A percentile compares a stretch with the other conserved stretches of the same genome.
Conservation (phyloP, 768 basidiomycete species). For the Tremella mesenterica region DNA sequence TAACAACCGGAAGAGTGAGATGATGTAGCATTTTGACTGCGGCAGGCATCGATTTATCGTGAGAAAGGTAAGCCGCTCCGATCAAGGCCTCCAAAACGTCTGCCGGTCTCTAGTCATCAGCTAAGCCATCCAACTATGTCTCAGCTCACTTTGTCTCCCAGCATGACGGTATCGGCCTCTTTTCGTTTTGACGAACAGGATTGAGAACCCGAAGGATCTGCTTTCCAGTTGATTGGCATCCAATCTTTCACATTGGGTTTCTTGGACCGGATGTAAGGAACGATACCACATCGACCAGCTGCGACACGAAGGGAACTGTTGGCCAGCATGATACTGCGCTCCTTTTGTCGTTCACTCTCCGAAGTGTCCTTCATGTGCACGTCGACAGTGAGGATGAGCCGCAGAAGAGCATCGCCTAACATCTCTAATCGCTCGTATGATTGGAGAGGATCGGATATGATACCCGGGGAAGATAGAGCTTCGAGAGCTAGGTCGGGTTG, state of each 20-base stretch:
- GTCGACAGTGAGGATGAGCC: conserved; percentile 17
- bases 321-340: conserved; percentile 15
- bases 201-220: too few species aligned
- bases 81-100: conserved; percentile 33
- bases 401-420: conserved; percentile 31
- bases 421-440: conserved; percentile 32
- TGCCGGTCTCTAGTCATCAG: conserved; percentile 19
- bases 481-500: conserved; percentile 48
- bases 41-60: conserved; percentile 2
- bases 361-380: conserved; percentile 6
- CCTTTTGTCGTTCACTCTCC: conserved; percentile 4
- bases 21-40: conserved; percentile 8
- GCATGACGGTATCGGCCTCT: too few species aligned
- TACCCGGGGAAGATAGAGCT: conserved; percentile 43
- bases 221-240: conserved; percentile 16
- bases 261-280: conserved; percentile 14
- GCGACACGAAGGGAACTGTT: conserved; percentile 15
- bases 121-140: not conserved
- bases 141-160: conserved; percentile 29
- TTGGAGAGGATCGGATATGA: conserved; percentile 16
- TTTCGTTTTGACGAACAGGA: too few species aligned
- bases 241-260: conserved; percentile 10
- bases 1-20: too few species aligned
- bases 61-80: conserved; percentile 24
- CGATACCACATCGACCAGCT: conserved; percentile 10